phyloP scores from a whole-genome alignment of 2,329 filamentous ascomycete species.

The Calonectria multiphialidica region DNA sequence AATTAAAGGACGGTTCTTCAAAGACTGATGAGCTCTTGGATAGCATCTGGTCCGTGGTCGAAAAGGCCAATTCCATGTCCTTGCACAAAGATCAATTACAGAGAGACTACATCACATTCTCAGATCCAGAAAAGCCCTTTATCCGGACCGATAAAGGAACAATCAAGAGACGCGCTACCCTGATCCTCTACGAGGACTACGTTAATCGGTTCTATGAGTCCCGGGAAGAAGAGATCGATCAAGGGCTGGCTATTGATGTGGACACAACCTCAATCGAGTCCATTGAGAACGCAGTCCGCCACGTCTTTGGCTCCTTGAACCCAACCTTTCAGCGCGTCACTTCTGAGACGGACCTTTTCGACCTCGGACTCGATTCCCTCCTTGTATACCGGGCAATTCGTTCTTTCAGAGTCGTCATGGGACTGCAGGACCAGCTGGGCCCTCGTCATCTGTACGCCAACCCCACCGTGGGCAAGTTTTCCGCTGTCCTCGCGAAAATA shows the following conservation, averaged over 20 bases:
- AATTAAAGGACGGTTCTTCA: constrained; percentile 37
- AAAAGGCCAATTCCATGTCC: constrained; percentile 55
- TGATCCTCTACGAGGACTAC: constrained; percentile 55
- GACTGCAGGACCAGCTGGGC: constrained; percentile 44
- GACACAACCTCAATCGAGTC: constrained; percentile 39
- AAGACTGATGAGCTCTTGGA: constrained; percentile 50
- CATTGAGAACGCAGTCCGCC: constrained; percentile 32
- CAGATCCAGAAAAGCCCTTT: constrained; percentile 57
- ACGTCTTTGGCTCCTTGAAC: constrained; percentile 33
- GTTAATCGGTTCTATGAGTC: constrained; percentile 59
- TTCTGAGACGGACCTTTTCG: constrained; percentile 42
- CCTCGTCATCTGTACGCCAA: constrained; percentile 52
- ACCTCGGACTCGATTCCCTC: constrained; percentile 49
- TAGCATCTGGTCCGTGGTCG: constrained; percentile 57
- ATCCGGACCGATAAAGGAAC: constrained; percentile 59
- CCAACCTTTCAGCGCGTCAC: constrained; percentile 29
- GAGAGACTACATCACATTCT: constrained; percentile 55
- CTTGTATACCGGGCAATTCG: constrained; percentile 46
- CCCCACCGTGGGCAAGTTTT: constrained; percentile 42
- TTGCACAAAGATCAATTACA: constrained; percentile 56
- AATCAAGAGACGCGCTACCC: constrained; percentile 54
- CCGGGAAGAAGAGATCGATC: constrained; percentile 19
- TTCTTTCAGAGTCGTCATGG: constrained; percentile 45
- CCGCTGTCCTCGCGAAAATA: constrained; percentile 37
- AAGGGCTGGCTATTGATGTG: constrained; percentile 25